phyloP scores from a whole-genome alignment of 2,329 filamentous ascomycete species.

The Penicillium thymicola region DNA sequence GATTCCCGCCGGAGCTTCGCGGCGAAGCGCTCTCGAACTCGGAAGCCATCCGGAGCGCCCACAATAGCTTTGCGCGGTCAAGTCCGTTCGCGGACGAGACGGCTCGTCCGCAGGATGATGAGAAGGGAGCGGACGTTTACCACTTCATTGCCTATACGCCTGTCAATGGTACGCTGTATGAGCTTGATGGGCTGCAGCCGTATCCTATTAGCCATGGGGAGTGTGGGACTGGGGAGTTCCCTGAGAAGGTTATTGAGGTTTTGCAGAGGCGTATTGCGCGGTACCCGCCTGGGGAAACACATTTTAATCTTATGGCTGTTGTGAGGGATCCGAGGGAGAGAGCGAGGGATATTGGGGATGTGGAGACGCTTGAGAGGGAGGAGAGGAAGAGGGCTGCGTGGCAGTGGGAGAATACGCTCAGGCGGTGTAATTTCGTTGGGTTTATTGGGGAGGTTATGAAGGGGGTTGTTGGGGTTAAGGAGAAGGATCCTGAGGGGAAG shows the following conservation, averaged over 20 bases:
- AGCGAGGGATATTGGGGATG: slow-evolving; percentile 78
- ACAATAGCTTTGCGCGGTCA: slow-evolving; percentile 85
- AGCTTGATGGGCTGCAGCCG: slow-evolving; percentile 91
- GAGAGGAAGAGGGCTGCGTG: slow-evolving; percentile 80
- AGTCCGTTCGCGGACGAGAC: slow-evolving; percentile 94
- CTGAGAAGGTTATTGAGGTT: slow-evolving; percentile 78
- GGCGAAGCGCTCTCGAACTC: slow-evolving; percentile 70
- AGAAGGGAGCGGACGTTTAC: slow-evolving; percentile 74
- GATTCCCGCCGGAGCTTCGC: slow-evolving; percentile 71
- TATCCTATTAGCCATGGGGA: slow-evolving; percentile 84
- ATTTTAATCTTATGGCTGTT: slow-evolving; percentile 94
- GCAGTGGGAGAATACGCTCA: slow-evolving; percentile 91
- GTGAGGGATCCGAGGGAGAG: slow-evolving; percentile 75
- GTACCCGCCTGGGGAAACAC: slow-evolving; percentile 83
- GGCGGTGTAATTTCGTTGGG: slow-evolving; percentile 92
- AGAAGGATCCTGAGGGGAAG: slow-evolving; percentile 53
- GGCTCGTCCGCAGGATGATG: slow-evolving; percentile 63
- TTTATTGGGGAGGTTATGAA: slow-evolving; percentile 90
- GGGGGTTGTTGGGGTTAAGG: slow-evolving; percentile 73
- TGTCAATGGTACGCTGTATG: slow-evolving; percentile 77
- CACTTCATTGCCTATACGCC: slow-evolving; percentile 96
- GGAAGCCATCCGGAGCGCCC: slow-evolving; percentile 69
- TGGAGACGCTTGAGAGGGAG: slow-evolving; percentile 73
- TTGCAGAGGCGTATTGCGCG: slow-evolving; percentile 77
- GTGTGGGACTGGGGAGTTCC: slow-evolving; percentile 69